Evolutionary conservation across 2,329 filamentous ascomycete genomes (phyloP).

Genomic region (Diaporthe vaccinii): DNA sequence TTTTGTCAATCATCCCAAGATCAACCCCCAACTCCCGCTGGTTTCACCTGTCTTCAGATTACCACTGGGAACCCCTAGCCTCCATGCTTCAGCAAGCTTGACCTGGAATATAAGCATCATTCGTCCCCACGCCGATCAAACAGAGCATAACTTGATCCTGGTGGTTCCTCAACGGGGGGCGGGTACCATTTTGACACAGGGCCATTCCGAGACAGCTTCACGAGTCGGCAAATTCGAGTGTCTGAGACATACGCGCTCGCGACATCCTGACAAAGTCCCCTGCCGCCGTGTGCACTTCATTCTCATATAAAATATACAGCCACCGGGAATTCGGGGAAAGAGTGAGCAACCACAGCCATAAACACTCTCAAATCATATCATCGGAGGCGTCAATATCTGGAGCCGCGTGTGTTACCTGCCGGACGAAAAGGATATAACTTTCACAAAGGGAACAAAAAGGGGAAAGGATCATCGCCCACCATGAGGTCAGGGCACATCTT

Average conservation of each 20-base stretch:
- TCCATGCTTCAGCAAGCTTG: slow-evolving; percentile 21
- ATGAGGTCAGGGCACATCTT: slow-evolving; percentile 38
- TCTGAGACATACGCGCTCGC: slow-evolving; percentile 33
- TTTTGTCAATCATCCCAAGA: slow-evolving; percentile 33
- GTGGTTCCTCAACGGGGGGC: slow-evolving; percentile 7
- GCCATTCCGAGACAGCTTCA: slow-evolving; percentile 33
- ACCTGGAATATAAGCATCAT: slow-evolving; percentile 27
- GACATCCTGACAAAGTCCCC: slow-evolving; percentile 14
- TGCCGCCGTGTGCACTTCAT: background rate
- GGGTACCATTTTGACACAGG: slow-evolving; percentile 14
- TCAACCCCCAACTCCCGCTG: slow-evolving; percentile 24
- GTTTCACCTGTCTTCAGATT: slow-evolving; percentile 25
- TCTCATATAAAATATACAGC: slow-evolving; percentile 4
- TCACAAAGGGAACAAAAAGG: background rate
- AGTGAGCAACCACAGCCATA: background rate
- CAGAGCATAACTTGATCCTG: slow-evolving; percentile 13
- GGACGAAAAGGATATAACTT: background rate
- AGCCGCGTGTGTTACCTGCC: background rate
- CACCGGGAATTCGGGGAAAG: background rate
- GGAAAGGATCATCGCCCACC: slow-evolving; percentile 12
- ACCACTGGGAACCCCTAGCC: background rate
- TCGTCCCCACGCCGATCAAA: slow-evolving; percentile 25
- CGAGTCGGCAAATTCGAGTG: slow-evolving; percentile 26
- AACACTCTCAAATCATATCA: background rate
- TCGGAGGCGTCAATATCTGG: background rate